Conservation (phyloP, 768 basidiomycete genomes). For the Saitozyma sp. region DNA sequence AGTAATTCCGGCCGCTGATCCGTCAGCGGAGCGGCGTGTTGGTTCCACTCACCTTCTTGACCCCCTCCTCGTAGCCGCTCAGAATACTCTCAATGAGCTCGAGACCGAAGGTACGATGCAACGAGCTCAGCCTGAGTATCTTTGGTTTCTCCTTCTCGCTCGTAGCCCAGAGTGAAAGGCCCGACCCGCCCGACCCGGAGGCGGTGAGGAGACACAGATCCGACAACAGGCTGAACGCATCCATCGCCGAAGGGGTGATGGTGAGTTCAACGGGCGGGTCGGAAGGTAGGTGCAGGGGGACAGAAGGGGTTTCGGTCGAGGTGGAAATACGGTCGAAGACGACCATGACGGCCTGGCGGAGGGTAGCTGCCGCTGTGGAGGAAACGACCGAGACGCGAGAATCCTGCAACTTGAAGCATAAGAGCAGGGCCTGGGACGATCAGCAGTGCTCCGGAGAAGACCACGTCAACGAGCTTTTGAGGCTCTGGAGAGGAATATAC, state of each 20-base stretch:
- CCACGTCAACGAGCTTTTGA: background rate
- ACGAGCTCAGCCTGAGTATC: slow-evolving; percentile 74
- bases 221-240: slow-evolving; percentile 85
- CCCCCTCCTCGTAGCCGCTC: slow-evolving; percentile 54
- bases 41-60: slow-evolving; percentile 61
- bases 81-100: slow-evolving; percentile 95
- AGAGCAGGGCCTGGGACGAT: slow-evolving; percentile 68
- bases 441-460: no score
- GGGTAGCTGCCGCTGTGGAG: slow-evolving; percentile 92
- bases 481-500: no score
- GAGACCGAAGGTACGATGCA: slow-evolving; percentile 93
- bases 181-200: slow-evolving; percentile 8
- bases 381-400: slow-evolving; percentile 94
- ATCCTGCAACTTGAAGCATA: slow-evolving; percentile 94
- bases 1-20: slow-evolving; percentile 77
- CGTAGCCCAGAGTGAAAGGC: slow-evolving; percentile 22
- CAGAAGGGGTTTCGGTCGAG: slow-evolving; percentile 5
- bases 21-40: background rate
- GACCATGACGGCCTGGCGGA: slow-evolving; percentile 95
- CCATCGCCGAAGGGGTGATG: slow-evolving; percentile 73
- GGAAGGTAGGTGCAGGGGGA: slow-evolving; percentile 19
- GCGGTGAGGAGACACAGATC: slow-evolving; percentile 82
- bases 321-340: slow-evolving; percentile 81
- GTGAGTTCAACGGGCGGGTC: slow-evolving; percentile 42
- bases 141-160: slow-evolving; percentile 62